Evolutionary conservation across 306 rosid species (phyloP), one percentile per base, ranked within the genome.

Genomic region (Acacia confusa): DNA sequence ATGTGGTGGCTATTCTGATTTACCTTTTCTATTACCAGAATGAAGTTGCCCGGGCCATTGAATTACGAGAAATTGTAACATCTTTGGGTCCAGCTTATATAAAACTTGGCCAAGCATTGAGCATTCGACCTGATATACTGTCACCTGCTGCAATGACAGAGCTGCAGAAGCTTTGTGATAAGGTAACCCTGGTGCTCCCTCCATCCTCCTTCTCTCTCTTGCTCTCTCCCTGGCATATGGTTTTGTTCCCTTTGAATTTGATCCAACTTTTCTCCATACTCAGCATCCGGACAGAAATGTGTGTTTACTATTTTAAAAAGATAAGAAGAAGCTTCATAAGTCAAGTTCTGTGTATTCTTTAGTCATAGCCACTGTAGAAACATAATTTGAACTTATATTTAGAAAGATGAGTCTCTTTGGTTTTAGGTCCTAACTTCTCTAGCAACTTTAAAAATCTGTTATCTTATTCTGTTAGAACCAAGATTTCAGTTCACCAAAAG

Each of bases 21-120:
- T 60, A 43, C 25, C 61, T 41, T 83, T 84, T 83, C 38, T 74
- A 75, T 85, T 34, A 83, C 79, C 95, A 95, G 99, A 93, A 93
- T 88, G 99, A 95, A 86, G 99, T 95, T 74, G 91, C 97, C 15
- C 91, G 99, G 86, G 99, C 99, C 28, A 95, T 95, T 76, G 99
- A 91, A 77, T 74, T 93, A 65, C 89, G 99, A 83, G 99, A 95
- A 88, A 95, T 95, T 71, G 99, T 95, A 53, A 95, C 99, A 78
- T 95, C 99, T 78, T 87, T 95, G 91, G 99, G 99, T 89, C 99
- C 99, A 43, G 99, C 99, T 6, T 95, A 95, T 83, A 93, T 95
- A 76, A 95, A 95, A 88, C 98, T 93, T 77, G 99, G 99, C 64
- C 99, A 95, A 92, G 99, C 99, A 55, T 88, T 95, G 91, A 95